Base-by-base conservation (phyloP, 306 rosid species). In the Sophora flavescens region DNA sequence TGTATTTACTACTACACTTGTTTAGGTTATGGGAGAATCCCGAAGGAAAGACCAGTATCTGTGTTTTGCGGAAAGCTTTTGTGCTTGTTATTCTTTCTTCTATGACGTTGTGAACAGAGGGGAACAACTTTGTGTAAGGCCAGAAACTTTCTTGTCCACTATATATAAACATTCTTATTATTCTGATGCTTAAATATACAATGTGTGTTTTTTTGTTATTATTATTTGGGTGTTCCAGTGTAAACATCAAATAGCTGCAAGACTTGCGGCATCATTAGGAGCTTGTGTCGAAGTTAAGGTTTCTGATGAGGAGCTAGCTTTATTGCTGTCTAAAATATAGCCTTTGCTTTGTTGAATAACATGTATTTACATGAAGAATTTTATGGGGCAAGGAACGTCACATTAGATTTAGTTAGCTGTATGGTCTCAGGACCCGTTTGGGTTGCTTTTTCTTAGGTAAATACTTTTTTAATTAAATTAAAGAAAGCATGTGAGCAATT, bases 71-170 rank as follows among this genome's bases (percentile, higher is more conserved):
- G 91, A 89, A 67, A 85, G 85, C 78, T 94, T 82, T 41, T 94
- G 98, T 35, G 89, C 86, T 22, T 94, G 97, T 70, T 89, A 89
- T 81, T 90, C 97, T n/a, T 94, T 94, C 91, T 92, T 88, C 88
- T 92, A 86, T 53, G 97, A 90, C 71, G 86, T 85, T 76, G 92
- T 92, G 14, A 94, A 89, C 81, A 89, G 93, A 85, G 91, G 92
- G 75, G 97, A 94, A 59, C 98, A 92, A 50, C 95, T 94, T 50
- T 92, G 93, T 81, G 98, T 88, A 80, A 86, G 97, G n/a, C 69
- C 68, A 9, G 6, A 47, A 61, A 39, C 54, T 44, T 76, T 53
- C 78, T 58, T 73, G 2, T 72, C 44, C 68, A 56, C 77, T n/a
- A 54, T 63, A 28, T 56, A 26, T 17, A 30, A 44, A 33, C 41